Conservation (phyloP, 2,329 filamentous ascomycete species). For the Cadophora malorum region DNA sequence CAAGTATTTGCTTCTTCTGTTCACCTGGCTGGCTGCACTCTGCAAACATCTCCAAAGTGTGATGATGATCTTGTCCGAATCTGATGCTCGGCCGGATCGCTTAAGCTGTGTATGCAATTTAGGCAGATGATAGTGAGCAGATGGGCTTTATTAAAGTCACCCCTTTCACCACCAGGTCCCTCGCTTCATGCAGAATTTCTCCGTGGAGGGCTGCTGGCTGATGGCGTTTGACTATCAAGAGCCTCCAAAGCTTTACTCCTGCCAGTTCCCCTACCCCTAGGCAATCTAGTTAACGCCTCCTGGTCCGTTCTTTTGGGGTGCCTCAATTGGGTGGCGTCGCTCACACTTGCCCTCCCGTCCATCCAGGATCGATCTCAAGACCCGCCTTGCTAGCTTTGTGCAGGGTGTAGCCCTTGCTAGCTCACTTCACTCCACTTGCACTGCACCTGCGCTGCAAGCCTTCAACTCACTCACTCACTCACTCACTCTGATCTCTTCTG, state of each 20-base stretch:
- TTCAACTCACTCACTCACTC: too few species aligned
- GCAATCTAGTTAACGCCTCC: not conserved
- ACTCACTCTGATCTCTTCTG: too few species aligned
- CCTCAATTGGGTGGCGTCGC: conserved; percentile 11
- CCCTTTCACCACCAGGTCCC: not conserved
- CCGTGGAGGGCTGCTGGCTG: not conserved
- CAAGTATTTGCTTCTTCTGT: not conserved
- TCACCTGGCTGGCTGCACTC: not conserved
- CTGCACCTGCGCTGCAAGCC: not conserved
- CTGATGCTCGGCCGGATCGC: not conserved
- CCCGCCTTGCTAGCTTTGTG: not conserved
- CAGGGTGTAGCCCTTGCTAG: not conserved
- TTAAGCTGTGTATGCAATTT: not conserved
- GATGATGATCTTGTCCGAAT: not conserved
- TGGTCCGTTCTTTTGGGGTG: not conserved
- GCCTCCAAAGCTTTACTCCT: not conserved
- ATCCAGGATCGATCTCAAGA: conserved; percentile 4
- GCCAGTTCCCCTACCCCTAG: not conserved
- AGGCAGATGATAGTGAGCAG: not conserved
- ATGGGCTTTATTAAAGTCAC: not conserved
- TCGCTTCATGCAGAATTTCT: not conserved
- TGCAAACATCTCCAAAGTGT: not conserved
- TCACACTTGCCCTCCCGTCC: not conserved
- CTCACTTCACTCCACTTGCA: not conserved
- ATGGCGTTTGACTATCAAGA: not conserved